Base-by-base conservation (phyloP, 352 stramenopile genomes). In the Globisporangium lucens region DNA sequence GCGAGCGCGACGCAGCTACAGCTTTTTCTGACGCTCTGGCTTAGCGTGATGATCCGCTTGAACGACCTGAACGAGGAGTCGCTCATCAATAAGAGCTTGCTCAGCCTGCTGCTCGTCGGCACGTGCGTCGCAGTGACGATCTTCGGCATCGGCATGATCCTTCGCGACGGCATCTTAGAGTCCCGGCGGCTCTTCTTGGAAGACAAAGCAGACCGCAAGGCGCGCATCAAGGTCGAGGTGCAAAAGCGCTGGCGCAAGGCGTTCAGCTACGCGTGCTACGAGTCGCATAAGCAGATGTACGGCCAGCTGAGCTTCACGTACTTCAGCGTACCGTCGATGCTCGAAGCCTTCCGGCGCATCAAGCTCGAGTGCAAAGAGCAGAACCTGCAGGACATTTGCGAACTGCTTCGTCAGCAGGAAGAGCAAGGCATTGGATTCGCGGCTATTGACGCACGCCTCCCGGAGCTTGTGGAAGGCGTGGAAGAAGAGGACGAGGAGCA, bases 21-120 rank as follows among this genome's bases (percentile, higher is more conserved):
- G 70, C 78, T 91, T 49, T 91, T 89, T 73, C 75, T 93, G 46
- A 93, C 83, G 65, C 67, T 93, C n/a, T 93, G 85, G 85, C 82
- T 93, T 46, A 83, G 85, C 27, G 72, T 90, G 56, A 87, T 93
- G 77, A 89, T 88, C 56, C 75, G 76, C n/a, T 70, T 93, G 17
- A 86, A 90, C 56, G 78, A 79, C 33, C 56, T 89, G 41, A 89
- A 87, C 60, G 67, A 78, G 20, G 80, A 90, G 47, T 79, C 82
- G 20, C 68, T 87, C 13, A 89, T 93, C 70, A 83, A 93, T 70
- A 66, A 87, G 57, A 33, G 82, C 12, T 59, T 90, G 9, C 68
- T 93, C 13, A 87, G 84, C 61, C 65, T 80, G n/a, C 22, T 93
- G 41, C 75, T 93, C 9, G 77, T 93, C 5, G 78, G 77, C 4